Conservation (phyloP, 768 basidiomycete species). For the Mycena galopus region DNA sequence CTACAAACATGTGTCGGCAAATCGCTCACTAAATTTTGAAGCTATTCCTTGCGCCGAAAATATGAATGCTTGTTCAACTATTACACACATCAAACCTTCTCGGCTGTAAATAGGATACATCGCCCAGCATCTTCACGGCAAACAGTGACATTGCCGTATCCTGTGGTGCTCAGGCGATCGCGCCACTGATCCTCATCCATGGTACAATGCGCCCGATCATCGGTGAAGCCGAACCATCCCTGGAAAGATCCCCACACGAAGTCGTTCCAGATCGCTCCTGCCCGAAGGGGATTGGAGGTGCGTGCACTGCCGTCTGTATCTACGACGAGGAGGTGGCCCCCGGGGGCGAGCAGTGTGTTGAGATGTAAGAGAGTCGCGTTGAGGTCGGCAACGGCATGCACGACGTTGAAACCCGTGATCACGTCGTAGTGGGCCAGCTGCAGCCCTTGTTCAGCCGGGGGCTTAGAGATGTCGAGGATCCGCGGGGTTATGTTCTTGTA, state of each 20-base stretch:
- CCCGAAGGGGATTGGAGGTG: slow-evolving; percentile 14
- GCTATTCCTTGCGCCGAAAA: too few relatives aligned
- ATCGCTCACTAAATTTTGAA: too few relatives aligned
- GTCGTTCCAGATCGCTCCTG: slow-evolving; percentile 27
- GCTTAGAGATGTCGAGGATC: slow-evolving; percentile 24
- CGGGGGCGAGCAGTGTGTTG: slow-evolving; percentile 12
- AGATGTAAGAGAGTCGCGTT: slow-evolving; percentile 15
- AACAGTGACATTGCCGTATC: slow-evolving; percentile 17
- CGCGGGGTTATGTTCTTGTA: slow-evolving; percentile 26
- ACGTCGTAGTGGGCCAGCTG: slow-evolving; percentile 25
- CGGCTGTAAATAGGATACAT: slow-evolving; percentile 24
- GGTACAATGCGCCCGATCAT: slow-evolving; percentile 22
- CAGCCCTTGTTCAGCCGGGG: slow-evolving; percentile 22
- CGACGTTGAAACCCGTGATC: slow-evolving; percentile 22
- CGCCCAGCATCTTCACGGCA: slow-evolving; percentile 24
- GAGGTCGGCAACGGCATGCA: slow-evolving; percentile 21
- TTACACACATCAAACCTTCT: slow-evolving; percentile 18
- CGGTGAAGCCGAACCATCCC: slow-evolving; percentile 27
- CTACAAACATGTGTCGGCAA: too few relatives aligned
- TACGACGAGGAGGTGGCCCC: slow-evolving; percentile 18
- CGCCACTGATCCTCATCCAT: slow-evolving; percentile 20
- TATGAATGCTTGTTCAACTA: too few relatives aligned
- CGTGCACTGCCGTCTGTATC: slow-evolving; percentile 25
- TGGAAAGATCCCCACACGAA: slow-evolving; percentile 27
- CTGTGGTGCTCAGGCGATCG: slow-evolving; percentile 9